phyloP scores from a whole-genome alignment of 768 basidiomycete species.

The Epithele typhae region DNA sequence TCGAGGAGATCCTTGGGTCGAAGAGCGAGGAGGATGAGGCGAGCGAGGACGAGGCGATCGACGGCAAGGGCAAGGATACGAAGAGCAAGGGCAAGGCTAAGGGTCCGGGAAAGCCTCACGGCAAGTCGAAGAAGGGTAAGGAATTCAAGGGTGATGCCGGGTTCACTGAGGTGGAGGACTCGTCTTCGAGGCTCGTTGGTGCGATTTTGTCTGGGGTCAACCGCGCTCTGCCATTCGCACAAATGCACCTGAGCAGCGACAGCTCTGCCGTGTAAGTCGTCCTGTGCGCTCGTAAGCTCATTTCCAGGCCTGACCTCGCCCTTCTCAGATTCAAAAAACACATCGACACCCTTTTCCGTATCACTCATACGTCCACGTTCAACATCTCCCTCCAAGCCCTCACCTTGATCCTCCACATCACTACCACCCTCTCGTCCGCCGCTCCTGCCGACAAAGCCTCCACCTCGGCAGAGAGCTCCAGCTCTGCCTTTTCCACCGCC shows the following conservation, averaged over 20 bases:
- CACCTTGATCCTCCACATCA: constrained; percentile 82
- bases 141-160: constrained; percentile 57
- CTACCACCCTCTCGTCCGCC: constrained; percentile 40
- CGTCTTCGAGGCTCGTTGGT: constrained; percentile 77
- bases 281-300: too few relatives aligned
- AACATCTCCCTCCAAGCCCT: constrained; percentile 94
- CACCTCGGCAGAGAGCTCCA: constrained; percentile 31
- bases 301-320: neutral
- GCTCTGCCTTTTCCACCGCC: constrained; percentile 41
- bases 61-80: constrained; percentile 32
- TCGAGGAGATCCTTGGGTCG: constrained; percentile 81
- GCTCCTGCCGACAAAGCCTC: constrained; percentile 4
- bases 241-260: constrained; percentile 59
- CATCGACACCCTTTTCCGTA: constrained; percentile 89
- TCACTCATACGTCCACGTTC: constrained; percentile 95
- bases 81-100: constrained; percentile 24
- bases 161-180: constrained; percentile 73
- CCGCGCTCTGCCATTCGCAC: constrained; percentile 90
- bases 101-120: constrained; percentile 22
- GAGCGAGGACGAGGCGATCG: constrained; percentile 33
- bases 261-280: constrained; percentile 49
- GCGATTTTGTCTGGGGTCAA: constrained; percentile 94
- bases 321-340: constrained; percentile 71
- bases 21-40: constrained; percentile 33
- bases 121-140: constrained; percentile 33